Evolutionary conservation across 805 yeast genomes (phyloP).

Genomic region (Debaryomyces maramus): DNA sequence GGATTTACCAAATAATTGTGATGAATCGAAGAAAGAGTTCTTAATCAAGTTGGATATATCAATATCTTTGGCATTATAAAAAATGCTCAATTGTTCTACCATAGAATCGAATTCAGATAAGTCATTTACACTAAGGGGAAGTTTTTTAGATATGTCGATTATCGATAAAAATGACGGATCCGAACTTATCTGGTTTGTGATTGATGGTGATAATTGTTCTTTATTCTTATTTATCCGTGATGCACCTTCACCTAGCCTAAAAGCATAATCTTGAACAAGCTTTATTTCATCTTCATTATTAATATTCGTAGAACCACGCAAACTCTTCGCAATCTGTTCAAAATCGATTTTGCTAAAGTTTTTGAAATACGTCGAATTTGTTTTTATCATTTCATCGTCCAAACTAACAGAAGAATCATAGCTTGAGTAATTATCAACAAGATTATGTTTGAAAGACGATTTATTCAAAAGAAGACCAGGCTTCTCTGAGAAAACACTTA

Average conservation of each 20-base stretch:
- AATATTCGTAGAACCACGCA: slow-evolving; percentile 1
- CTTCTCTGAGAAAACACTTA: slow-evolving; percentile 9
- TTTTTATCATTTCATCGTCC: not conserved
- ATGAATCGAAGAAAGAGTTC: slow-evolving; percentile 2
- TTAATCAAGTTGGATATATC: slow-evolving; percentile 10
- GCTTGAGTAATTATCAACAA: not conserved
- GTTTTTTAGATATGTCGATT: slow-evolving; percentile 17
- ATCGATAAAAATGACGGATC: slow-evolving; percentile 14
- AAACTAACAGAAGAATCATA: not conserved
- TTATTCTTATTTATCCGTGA: slow-evolving; percentile 2
- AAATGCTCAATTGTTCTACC: slow-evolving; percentile 33
- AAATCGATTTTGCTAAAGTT: slow-evolving; percentile 8
- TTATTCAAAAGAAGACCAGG: not conserved
- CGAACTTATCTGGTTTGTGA: not conserved
- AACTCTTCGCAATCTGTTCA: not conserved
- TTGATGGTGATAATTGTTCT: not conserved
- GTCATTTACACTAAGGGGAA: slow-evolving; percentile 24
- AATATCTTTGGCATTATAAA: slow-evolving; percentile 25
- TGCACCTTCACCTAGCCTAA: slow-evolving; percentile 23
- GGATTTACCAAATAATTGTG: slow-evolving; percentile 4
- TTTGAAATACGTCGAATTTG: slow-evolving; percentile 3
- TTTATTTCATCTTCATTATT: slow-evolving; percentile 11
- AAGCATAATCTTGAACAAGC: slow-evolving; percentile 29
- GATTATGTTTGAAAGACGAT: not conserved
- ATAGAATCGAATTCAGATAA: slow-evolving; percentile 39